Evolutionary conservation across 78 protist genomes (phyloP).

Genomic region (Guillardia theta): DNA sequence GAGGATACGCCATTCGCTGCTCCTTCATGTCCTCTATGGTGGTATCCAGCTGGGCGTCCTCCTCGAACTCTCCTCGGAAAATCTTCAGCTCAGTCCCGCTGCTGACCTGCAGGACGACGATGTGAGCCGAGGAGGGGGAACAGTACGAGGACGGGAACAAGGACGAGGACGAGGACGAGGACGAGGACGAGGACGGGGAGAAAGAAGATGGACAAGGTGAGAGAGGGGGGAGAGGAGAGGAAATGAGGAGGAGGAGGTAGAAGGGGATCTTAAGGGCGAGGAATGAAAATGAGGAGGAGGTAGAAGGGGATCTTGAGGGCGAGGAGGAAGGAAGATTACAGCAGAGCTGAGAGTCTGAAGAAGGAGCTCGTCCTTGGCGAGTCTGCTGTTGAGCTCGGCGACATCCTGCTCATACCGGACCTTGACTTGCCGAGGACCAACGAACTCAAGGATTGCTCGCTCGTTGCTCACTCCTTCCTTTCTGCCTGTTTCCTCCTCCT

Average conservation of each 20-base stretch:
- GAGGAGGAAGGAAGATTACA: no score
- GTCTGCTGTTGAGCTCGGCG: neutral
- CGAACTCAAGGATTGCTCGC: neutral
- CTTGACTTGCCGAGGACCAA: neutral
- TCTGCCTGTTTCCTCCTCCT: neutral
- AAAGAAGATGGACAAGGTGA: neutral
- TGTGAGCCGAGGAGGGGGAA: no score
- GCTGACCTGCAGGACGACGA: no score
- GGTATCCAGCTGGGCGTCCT: neutral
- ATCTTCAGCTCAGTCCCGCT: neutral
- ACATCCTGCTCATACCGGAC: neutral
- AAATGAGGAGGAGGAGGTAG: no score
- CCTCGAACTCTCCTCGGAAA: neutral
- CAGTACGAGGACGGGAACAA: neutral
- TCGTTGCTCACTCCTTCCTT: neutral
- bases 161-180: neutral
- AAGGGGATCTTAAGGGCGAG: no score
- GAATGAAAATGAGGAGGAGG: no score
- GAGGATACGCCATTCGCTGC: neutral
- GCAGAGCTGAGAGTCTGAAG: no score
- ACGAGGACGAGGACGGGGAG: neutral
- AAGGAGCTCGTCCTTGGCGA: no score
- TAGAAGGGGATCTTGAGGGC: no score
- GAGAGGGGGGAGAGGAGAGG: neutral
- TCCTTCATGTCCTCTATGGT: neutral